A percentile compares a stretch with the other conserved stretches of the same genome.
These are phyloP conservation scores for Pleurotus cornucopiae DNA, from an alignment of 768 basidiomycete species.

Conservation along the genomic window DNA sequence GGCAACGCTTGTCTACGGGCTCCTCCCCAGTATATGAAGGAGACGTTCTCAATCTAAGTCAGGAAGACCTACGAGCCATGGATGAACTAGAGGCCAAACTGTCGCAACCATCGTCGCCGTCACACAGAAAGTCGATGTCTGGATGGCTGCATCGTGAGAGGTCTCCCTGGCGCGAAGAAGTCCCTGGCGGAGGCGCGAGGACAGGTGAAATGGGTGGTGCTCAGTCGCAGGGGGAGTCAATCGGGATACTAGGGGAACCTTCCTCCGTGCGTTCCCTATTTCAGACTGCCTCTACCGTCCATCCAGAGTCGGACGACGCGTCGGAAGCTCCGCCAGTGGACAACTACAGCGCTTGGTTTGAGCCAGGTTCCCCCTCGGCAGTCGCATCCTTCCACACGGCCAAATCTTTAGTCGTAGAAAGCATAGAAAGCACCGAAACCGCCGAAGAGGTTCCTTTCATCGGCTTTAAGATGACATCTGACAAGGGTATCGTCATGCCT, in stretches of 20 bases:
- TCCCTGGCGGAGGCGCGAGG: not conserved
- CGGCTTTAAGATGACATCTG: constrained; percentile 27
- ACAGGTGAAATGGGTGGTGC: constrained; percentile 24
- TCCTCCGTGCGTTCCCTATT: constrained; percentile 25
- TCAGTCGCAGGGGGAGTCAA: not conserved
- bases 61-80: constrained; percentile 51
- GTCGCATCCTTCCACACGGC: constrained; percentile 33
- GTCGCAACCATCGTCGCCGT: constrained; percentile 26
- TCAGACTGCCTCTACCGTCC: constrained; percentile 13
- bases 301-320: constrained; percentile 16
- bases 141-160: too few relatives aligned
- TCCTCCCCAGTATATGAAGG: constrained; percentile 59
- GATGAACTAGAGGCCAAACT: constrained; percentile 46
- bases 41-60: constrained; percentile 44
- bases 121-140: constrained; percentile 10
- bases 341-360: constrained; percentile 50
- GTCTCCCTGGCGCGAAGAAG: too few relatives aligned
- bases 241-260: not conserved
- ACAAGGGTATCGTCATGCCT: constrained; percentile 40
- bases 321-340: constrained; percentile 34
- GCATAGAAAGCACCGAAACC: constrained; percentile 12
- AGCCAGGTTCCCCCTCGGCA: constrained; percentile 13
- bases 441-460: constrained; percentile 8
- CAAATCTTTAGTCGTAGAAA: constrained; percentile 14
- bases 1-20: constrained; percentile 46